These are phyloP conservation scores for Thermomyces lanuginosus DNA, from an alignment of 2,329 filamentous ascomycete genomes.

Conservation along the genomic window DNA sequence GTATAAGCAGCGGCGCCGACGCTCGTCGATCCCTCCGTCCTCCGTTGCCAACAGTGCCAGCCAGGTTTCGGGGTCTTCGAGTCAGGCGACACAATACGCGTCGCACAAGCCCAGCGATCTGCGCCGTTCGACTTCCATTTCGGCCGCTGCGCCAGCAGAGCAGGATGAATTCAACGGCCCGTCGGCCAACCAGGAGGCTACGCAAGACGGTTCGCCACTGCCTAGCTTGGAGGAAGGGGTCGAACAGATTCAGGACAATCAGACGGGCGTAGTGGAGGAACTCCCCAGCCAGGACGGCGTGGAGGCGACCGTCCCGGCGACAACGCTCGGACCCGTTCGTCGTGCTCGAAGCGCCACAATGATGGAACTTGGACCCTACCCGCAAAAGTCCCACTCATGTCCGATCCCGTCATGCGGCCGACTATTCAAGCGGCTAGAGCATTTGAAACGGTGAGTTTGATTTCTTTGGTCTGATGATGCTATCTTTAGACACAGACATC, in stretches of 20 bases:
- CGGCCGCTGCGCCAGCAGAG: slow-evolving; percentile 67
- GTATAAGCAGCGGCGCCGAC: slow-evolving; percentile 90
- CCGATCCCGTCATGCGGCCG: slow-evolving; percentile 96
- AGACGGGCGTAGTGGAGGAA: slow-evolving; percentile 50
- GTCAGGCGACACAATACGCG: slow-evolving; percentile 34
- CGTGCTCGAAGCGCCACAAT: slow-evolving; percentile 86
- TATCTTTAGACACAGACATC: no score
- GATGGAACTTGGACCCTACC: slow-evolving; percentile 91
- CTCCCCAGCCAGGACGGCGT: slow-evolving; percentile 47
- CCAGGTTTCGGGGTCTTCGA: slow-evolving; percentile 23
- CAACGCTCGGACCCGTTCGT: slow-evolving; percentile 54
- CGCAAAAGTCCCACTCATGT: slow-evolving; percentile 95
- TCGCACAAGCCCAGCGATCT: slow-evolving; percentile 76
- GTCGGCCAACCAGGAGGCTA: slow-evolving; percentile 53
- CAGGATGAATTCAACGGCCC: slow-evolving; percentile 58
- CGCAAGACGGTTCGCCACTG: slow-evolving; percentile 76
- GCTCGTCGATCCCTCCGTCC: slow-evolving; percentile 77
- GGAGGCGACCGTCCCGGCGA: slow-evolving; percentile 38
- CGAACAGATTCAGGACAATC: slow-evolving; percentile 37
- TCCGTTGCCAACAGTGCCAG: slow-evolving; percentile 49
- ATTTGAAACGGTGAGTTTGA: slow-evolving; percentile 79
- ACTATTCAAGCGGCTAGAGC: slow-evolving; percentile 96
- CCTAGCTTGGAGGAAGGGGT: slow-evolving; percentile 72
- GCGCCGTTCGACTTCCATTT: slow-evolving; percentile 74
- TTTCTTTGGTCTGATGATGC: no score